phyloP scores from a whole-genome alignment of 805 yeast genomes.

The Pichia rugopelliculosa region DNA sequence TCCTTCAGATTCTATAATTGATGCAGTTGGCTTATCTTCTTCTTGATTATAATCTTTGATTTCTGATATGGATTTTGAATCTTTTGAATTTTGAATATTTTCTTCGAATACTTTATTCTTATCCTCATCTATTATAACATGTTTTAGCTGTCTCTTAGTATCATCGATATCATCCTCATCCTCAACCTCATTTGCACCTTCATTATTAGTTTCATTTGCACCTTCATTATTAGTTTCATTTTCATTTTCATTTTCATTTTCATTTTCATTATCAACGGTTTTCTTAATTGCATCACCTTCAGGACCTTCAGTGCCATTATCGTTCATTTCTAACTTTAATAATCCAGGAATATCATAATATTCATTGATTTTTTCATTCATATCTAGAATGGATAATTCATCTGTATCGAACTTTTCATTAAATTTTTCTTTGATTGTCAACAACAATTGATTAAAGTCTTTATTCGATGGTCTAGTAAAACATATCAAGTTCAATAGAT shows the following conservation, averaged over 20 bases:
- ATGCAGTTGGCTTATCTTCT: neutral
- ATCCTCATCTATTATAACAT: constrained; percentile 9
- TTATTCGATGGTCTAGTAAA: constrained; percentile 27
- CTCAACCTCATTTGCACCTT: neutral
- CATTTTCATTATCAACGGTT: neutral
- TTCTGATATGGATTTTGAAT: neutral
- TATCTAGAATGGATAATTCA: constrained; percentile 10
- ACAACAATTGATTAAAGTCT: constrained; percentile 10
- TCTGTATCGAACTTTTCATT: constrained; percentile 16
- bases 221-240: neutral
- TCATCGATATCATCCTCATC: neutral
- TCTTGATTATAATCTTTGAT: neutral
- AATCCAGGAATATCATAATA: constrained; percentile 25
- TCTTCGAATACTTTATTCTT: constrained; percentile 5
- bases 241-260: neutral
- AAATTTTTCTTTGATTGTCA: constrained; percentile 14
- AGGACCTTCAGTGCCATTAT: neutral
- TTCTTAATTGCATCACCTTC: neutral
- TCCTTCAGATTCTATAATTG: neutral
- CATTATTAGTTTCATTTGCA: neutral
- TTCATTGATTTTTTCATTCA: constrained; percentile 16
- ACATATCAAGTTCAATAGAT: constrained; percentile 20
- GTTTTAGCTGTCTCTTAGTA: constrained; percentile 1
- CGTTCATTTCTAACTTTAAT: constrained; percentile 17
- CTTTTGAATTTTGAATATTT: neutral